A percentile compares a stretch with the other conserved stretches of the same genome.
Evolutionary conservation across 2,329 filamentous ascomycete genomes (phyloP).

Genomic region (Thielaviopsis punctulata): DNA sequence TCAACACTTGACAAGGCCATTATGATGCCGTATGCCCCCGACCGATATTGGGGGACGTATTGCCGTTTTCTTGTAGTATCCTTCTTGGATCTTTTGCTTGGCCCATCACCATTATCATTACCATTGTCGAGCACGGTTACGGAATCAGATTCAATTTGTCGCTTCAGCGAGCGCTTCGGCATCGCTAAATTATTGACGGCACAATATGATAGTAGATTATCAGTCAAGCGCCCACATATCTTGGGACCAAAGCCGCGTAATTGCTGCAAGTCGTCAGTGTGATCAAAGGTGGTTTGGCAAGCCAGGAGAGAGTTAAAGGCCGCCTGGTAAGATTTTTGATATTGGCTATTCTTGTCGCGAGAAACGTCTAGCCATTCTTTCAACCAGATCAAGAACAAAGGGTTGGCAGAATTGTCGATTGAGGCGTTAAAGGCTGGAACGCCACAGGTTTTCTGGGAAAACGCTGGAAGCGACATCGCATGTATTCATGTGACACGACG

Average conservation of each 20-base stretch:
- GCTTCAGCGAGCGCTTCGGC: not conserved
- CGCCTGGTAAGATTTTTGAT: not conserved
- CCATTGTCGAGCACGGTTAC: not conserved
- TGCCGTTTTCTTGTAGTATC: constrained; percentile 39
- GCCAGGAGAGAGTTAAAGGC: not conserved
- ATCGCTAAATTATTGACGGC: not conserved
- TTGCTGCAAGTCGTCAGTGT: not conserved
- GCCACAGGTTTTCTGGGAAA: not conserved
- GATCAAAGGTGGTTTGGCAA: not conserved
- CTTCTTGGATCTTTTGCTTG: constrained; percentile 32
- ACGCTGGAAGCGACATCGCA: not conserved
- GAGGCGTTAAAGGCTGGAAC: not conserved
- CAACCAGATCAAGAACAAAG: not conserved
- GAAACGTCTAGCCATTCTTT: not conserved
- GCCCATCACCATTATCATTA: not conserved
- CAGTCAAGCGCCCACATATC: not conserved
- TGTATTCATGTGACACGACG: no score
- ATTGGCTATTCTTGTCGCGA: not conserved
- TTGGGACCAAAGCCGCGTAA: not conserved
- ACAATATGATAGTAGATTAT: not conserved
- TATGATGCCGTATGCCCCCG: constrained; percentile 57
- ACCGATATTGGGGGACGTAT: constrained; percentile 57
- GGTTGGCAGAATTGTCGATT: not conserved
- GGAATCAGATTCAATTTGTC: not conserved
- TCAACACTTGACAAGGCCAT: constrained; percentile 45